Base-by-base conservation (phyloP, 2,329 filamentous ascomycete species). In the Alternaria sp. region DNA sequence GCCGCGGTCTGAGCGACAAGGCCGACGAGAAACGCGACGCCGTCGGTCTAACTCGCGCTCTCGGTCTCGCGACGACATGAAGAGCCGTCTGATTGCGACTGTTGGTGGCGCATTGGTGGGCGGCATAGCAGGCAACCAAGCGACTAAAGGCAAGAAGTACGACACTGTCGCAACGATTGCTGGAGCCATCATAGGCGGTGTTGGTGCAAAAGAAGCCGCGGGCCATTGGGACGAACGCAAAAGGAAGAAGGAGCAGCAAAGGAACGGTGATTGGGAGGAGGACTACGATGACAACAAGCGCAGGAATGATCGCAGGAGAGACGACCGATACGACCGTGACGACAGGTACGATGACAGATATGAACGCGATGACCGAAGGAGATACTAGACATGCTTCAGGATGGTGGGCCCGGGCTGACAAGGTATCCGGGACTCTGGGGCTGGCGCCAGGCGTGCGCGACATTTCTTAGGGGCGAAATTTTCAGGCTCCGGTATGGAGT, bases 31-130 rank as follows among this genome's bases (percentile, higher is more conserved):
- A 5, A 64, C 67, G 12, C 68, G 65, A 14, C 65, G 66, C 28
- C 61, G 61, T 20, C 65, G 65, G 15, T 61, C 67, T 11, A 66
- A 61, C n/a, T 76, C 75, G 4, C 67, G 64, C 21, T 75, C 75
- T 5, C 70, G 61, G 8, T 73, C 73, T 6, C 65, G 56, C 12
- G 74, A 65, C 11, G 69, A 72, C 49, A 64, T 55, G 41, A 68
- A 74, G 15, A 62, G 73, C 26, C 72, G 73, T 12, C 63, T 74
- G 11, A 62, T 71, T 9, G 75, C 72, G 3, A 73, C 72, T 0
- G 63, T 79, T 1, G 69, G 77, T 28, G 79, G 79, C 3, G 78
- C 76, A 11, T 54, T 80, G 18, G 73, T 75, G 3, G 79, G 79
- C 18, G 79, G 79, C 0, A 45, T 79, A 6, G 60, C 75, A 3